These are phyloP conservation scores for Elongisporangium anandrum DNA, from an alignment of 352 stramenopile species.

Conservation along the genomic window DNA sequence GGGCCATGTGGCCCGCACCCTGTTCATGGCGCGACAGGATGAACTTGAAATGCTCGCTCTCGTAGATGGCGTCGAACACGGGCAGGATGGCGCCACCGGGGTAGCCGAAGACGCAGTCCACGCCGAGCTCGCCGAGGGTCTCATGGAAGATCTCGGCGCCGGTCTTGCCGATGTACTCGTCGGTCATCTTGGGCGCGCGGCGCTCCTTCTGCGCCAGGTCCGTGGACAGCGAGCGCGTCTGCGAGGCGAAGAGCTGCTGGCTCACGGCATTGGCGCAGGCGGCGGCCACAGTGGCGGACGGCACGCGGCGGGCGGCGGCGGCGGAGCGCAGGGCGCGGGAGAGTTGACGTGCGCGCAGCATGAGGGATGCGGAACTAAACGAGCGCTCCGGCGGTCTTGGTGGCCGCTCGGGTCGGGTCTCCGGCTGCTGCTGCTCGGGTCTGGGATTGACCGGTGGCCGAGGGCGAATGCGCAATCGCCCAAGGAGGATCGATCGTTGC, in stretches of 20 bases:
- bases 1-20: constrained; percentile 81
- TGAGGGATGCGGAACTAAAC: constrained; percentile 6
- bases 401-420: too few relatives aligned
- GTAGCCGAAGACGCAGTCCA: constrained; percentile 93
- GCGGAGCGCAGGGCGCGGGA: constrained; percentile 31
- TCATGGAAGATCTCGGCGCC: constrained; percentile 94
- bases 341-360: constrained; percentile 42
- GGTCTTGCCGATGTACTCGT: constrained; percentile 89
- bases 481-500: too few relatives aligned
- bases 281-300: constrained; percentile 18
- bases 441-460: too few relatives aligned
- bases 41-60: constrained; percentile 81
- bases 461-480: too few relatives aligned
- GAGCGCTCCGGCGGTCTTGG: too few relatives aligned
- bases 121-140: constrained; percentile 88
- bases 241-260: constrained; percentile 7
- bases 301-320: constrained; percentile 7
- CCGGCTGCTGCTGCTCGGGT: too few relatives aligned
- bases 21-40: constrained; percentile 81
- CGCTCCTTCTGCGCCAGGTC: constrained; percentile 30
- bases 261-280: constrained; percentile 10
- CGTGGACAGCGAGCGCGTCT: constrained; percentile 31
- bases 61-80: constrained; percentile 93
- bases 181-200: constrained; percentile 45
- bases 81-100: constrained; percentile 92